Base-by-base conservation (phyloP, 163 green algal species). In the Scenedesmus sp. region DNA sequence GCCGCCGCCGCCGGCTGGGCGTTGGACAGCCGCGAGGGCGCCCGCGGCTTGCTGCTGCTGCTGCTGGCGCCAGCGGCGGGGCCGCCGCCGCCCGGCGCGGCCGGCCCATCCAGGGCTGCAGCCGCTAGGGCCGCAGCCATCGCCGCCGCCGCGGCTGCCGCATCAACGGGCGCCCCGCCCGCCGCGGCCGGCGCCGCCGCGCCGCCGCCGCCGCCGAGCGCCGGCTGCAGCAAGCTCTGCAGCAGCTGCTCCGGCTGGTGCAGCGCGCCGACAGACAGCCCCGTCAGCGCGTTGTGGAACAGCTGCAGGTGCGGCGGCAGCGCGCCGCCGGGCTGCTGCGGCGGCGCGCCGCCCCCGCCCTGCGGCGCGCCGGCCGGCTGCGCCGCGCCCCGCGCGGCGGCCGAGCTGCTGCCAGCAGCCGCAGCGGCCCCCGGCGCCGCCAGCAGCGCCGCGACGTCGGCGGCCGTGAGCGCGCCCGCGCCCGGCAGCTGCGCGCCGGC, bases 251-350 rank as follows among this genome's bases (percentile, higher is more conserved):
- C 60, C 22, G 60, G 29, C 18, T 13, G 34, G 10, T 69, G 31
- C 29, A 67, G 24, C 56, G 28, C 56, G n/a, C 66, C 33, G 17
- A 48, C 48, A 22, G 48, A n/a, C 36, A 76, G 13, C 33, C 4
- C 45, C 11, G 51, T 33, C 20, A 76, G 67, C 4, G 51, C 51
- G 50, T 34, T 14, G 7, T 64, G 51, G 28, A 65, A 51, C 48
- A 75, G 50, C 50, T 75, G 67, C 67, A 76, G 39, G 34, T 66
- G 58, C 31, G 58, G 58, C 58, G 28, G 28, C 31, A 34, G 58
- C 58, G 45, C 4, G 14, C 56, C 56, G 24, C 39, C 28, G 15
- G 39, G 58, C 31, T 66, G 31, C 58, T 48, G 58, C 58, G 28
- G 26, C 58, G 20, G 58, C 13, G 26, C 58, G 29, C 28, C 28